These are phyloP conservation scores for Penicillium cosmopolitanum DNA, from an alignment of 495 filamentous ascomycete species.

Conservation along the genomic window DNA sequence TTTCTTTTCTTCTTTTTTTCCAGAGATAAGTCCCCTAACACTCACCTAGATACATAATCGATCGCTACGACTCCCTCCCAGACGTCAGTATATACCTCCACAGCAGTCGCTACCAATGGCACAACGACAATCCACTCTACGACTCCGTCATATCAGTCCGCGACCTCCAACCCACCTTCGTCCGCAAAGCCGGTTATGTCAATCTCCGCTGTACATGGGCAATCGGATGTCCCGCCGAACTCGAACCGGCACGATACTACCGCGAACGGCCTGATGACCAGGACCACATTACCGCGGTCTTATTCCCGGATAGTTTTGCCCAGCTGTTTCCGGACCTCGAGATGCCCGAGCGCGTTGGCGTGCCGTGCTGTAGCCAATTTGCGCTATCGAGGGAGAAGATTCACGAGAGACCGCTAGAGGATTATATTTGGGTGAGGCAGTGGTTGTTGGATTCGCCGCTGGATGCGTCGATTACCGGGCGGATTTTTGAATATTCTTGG, in stretches of 20 bases:
- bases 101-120: constrained; percentile 47
- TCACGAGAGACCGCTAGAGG: constrained; percentile 40
- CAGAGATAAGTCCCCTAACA: too few relatives aligned
- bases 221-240: constrained; percentile 46
- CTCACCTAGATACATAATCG: constrained; percentile 41
- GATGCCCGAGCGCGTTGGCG: constrained; percentile 37
- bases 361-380: constrained; percentile 71
- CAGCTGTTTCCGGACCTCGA: constrained; percentile 43
- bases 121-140: constrained; percentile 59
- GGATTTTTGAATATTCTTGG: constrained; percentile 73
- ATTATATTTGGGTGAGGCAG: constrained; percentile 56
- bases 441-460: constrained; percentile 65
- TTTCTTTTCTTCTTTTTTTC: too few relatives aligned
- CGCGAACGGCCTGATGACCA: constrained; percentile 27
- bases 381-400: constrained; percentile 59
- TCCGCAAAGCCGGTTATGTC: constrained; percentile 46
- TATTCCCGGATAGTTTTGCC: constrained; percentile 34
- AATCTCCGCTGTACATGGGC: constrained; percentile 51
- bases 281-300: constrained; percentile 23
- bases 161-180: constrained; percentile 27
- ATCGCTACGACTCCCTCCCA: constrained; percentile 50
- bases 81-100: constrained; percentile 52
- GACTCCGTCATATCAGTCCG: constrained; percentile 35
- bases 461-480: constrained; percentile 56
- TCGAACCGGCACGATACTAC: constrained; percentile 32